Conservation (phyloP, 805 yeast genomes). For the Candida insectalens region DNA sequence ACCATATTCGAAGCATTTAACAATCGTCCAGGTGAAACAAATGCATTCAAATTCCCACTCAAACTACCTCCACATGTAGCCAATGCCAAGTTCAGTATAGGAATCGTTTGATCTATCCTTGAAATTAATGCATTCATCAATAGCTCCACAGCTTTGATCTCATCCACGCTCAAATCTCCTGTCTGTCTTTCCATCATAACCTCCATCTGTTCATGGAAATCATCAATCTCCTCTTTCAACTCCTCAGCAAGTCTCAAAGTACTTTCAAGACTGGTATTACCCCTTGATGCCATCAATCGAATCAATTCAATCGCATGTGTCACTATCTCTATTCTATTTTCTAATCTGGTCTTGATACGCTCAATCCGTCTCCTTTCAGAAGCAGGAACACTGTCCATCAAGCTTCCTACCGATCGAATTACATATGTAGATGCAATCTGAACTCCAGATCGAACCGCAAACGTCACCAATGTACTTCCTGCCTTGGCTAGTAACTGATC, state of each 20-base stretch:
- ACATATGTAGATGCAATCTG: slow-evolving; percentile 70
- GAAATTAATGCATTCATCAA: slow-evolving; percentile 37
- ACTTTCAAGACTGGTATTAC: slow-evolving; percentile 46
- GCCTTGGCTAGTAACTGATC: slow-evolving; percentile 39
- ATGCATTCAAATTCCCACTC: slow-evolving; percentile 32
- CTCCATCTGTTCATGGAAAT: slow-evolving; percentile 42
- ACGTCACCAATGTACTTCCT: slow-evolving; percentile 69
- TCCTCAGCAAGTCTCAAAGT: slow-evolving; percentile 45
- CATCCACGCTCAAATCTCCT: slow-evolving; percentile 14
- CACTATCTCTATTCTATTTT: slow-evolving; percentile 49
- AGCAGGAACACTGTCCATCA: slow-evolving; percentile 46
- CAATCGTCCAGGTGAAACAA: slow-evolving; percentile 54
- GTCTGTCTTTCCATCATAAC: slow-evolving; percentile 22
- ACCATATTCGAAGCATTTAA: slow-evolving; percentile 51
- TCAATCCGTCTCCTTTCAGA: slow-evolving; percentile 39
- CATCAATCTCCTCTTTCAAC: slow-evolving; percentile 46
- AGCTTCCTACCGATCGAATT: slow-evolving; percentile 46
- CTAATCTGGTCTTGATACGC: slow-evolving; percentile 33
- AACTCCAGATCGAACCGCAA: slow-evolving; percentile 69
- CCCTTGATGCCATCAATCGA: slow-evolving; percentile 50
- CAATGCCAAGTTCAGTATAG: slow-evolving; percentile 54
- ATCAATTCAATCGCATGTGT: slow-evolving; percentile 62
- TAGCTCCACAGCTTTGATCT: slow-evolving; percentile 36
- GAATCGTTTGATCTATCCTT: slow-evolving; percentile 59
- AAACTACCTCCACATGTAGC: slow-evolving; percentile 61